These are phyloP conservation scores for Oemleria cerasiformis DNA, from an alignment of 306 rosid species.

Conservation along the genomic window DNA sequence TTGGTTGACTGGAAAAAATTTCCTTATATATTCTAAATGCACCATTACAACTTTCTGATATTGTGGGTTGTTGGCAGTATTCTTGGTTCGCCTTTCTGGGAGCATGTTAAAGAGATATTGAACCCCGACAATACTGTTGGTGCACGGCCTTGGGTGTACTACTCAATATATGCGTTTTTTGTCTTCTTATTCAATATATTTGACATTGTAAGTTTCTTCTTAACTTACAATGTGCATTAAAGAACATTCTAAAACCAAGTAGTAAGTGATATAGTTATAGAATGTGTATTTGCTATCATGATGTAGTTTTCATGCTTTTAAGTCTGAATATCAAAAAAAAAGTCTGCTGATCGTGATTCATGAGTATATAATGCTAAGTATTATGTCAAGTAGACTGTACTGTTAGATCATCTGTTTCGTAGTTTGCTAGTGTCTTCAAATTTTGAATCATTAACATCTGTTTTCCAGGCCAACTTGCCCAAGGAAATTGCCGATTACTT, in stretches of 20 bases:
- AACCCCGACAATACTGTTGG: constrained; percentile 88
- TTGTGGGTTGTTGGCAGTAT: constrained; percentile 54
- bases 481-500: constrained; percentile 98
- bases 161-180: constrained; percentile 79
- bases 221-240: not conserved
- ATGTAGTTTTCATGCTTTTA: not conserved
- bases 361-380: not conserved
- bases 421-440: not conserved
- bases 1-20: not conserved
- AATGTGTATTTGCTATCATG: constrained; percentile 1
- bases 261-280: not conserved
- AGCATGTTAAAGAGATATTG: constrained; percentile 73
- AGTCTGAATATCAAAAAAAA: not conserved
- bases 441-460: constrained; percentile 24
- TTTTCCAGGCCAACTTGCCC: constrained; percentile 87
- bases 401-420: not conserved
- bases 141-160: constrained; percentile 96
- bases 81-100: constrained; percentile 85
- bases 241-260: not conserved
- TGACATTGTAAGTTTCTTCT: constrained; percentile 79
- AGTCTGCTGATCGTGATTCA: not conserved
- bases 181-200: constrained; percentile 94
- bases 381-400: no score
- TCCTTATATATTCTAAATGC: not conserved
- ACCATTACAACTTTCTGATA: constrained; percentile 23